Evolutionary conservation across 495 filamentous ascomycete genomes (phyloP), one percentile per base, ranked within the genome.

Genomic region (Penicillium egyptiacum): DNA sequence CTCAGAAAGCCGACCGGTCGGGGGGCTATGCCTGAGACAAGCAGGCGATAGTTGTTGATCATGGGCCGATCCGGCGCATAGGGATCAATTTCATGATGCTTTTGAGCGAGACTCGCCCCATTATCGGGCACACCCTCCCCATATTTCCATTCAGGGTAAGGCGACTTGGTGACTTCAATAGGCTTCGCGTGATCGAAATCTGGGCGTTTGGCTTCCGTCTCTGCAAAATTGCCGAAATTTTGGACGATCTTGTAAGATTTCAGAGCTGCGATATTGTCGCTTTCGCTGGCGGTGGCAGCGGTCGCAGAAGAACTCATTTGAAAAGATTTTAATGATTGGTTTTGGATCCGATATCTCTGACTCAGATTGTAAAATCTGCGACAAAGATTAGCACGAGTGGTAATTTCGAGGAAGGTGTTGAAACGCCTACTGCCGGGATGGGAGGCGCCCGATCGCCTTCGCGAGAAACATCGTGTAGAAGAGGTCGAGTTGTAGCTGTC

Each of bases 31-130:
- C 83, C 88, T 2, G 83, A 87, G 70, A 96, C 93, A 5, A 96
- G 79, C 0, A 96, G 84, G 64, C 94, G 94, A 78, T 96, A 96
- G 73, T 96, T 96, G 68, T 81, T 83, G 1, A 79, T 72, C 0
- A 83, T 70, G 0, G 83, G 83, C 1, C 91, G 78, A 45, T 82
- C 84, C 8, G 81, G 65, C 23, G 77, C 82, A 63, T 91, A 90
- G 4, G 92, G 92, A 72, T 96, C 86, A 61, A 96, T 92, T 56
- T 84, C 75, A 42, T 88, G 68, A 64, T 93, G 90, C 19, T 75
- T 69, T 57, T 80, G 71, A 14, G 74, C 69, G 39, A 79, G 69
- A 43, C 68, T 69, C 55, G 70, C 70, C 9, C 74, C 77, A 23
- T 70, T 66, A 55, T 84, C 72, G 63, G 87, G 89, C 19, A 85